Evolutionary conservation across 2,329 filamentous ascomycete species (phyloP), one percentile per base, ranked within the genome.

Genomic region (Metarhizium anisopliae): DNA sequence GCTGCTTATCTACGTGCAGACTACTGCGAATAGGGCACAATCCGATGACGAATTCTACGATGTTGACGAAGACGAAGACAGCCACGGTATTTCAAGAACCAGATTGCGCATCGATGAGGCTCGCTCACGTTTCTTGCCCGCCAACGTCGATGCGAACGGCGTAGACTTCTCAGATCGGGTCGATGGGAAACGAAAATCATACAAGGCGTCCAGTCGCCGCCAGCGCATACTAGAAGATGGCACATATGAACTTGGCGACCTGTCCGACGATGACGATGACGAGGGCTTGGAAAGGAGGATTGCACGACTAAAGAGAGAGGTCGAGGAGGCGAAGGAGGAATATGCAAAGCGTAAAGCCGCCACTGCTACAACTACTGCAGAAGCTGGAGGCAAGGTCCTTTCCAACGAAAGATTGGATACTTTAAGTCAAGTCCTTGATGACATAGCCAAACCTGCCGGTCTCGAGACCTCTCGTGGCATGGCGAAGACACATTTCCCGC

Each of bases 161-260:
- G 89, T 87, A 29, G 90, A 96, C 70, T 94, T 96, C 69, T 95
- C 92, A 2, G 92, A 96, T 70, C 86, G 92, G 54, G 85, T 97
- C 42, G 85, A 84, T 57, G 84, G 84, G 50, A 93, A 93, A 70
- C 83, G 89, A 59, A 90, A 88, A 70, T 90, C 90, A 29, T 96
- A 96, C 74, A 85, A 84, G 62, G 85, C 85, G 40, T 86, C 87
- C 6, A 89, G 80, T 51, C 81, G 87, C 52, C 81, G 84, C 57
- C 81, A 85, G 60, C 79, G 82, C 53, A 79, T 84, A 56, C 72
- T 84, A 47, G 74, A 83, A 55, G 81, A 86, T 61, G 84, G 83
- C 6, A 83, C 80, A 2, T 79, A 85, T 63, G 84, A 88, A 63
- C 75, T 87, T 18, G 89, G 85, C 2, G 88, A 93, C 60, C 74